Conservation (phyloP, 2,329 filamentous ascomycete species). For the Stylonectria norvegica region DNA sequence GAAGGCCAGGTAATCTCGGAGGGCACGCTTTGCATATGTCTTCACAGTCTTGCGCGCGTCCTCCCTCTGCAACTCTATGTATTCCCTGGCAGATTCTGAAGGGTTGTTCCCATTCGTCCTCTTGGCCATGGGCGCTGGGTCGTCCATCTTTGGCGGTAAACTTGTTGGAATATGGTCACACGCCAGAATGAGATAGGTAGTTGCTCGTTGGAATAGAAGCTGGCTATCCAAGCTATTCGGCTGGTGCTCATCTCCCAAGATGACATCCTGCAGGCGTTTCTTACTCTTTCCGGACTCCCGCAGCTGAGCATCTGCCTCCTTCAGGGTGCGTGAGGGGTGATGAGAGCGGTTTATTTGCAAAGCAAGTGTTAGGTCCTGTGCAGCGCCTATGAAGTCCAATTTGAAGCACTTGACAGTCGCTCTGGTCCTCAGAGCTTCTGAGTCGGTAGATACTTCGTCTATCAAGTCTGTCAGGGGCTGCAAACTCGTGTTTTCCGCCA, state of each 20-base stretch:
- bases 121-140: too few relatives aligned
- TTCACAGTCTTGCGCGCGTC: conserved; percentile 66
- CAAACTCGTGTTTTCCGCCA: conserved; percentile 69
- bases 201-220: conserved; percentile 71
- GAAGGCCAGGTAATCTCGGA: conserved; percentile 72
- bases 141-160: too few relatives aligned
- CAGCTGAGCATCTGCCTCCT: conserved; percentile 50
- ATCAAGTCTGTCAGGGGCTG: conserved; percentile 66
- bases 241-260: conserved; percentile 48
- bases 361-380: conserved; percentile 66
- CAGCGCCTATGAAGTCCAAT: conserved; percentile 63
- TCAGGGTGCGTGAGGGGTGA: conserved; percentile 50
- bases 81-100: background rate
- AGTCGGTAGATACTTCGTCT: conserved; percentile 58
- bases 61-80: conserved; percentile 18
- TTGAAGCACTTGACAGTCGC: conserved; percentile 74
- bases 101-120: too few relatives aligned
- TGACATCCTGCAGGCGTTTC: conserved; percentile 33
- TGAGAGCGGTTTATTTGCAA: conserved; percentile 54
- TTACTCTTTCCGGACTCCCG: conserved; percentile 26
- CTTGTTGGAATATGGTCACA: conserved; percentile 53
- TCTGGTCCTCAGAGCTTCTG: conserved; percentile 66
- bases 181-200: conserved; percentile 68
- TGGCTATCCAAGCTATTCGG: conserved; percentile 73
- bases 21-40: conserved; percentile 68